Percentiles rank a stretch among this genome's conserved stretches.
Conservation (phyloP, 2,329 filamentous ascomycete species). For the Neophaeococcomyces aloes region DNA sequence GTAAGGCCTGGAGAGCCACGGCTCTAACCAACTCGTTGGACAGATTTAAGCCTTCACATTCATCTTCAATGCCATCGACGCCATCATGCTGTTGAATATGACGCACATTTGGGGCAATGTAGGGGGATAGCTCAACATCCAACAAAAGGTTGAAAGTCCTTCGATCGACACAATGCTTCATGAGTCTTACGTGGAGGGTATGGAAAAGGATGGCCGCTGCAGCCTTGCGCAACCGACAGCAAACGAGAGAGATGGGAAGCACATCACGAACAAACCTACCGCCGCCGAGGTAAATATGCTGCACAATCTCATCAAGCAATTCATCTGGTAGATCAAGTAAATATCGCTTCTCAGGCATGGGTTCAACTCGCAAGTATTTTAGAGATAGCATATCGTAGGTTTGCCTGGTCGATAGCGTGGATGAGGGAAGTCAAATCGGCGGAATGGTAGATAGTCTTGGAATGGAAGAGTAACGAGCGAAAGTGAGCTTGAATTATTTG, state of each 20-base stretch:
- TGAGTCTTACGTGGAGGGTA: neutral
- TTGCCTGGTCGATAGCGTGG: too few species aligned
- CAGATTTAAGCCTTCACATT: neutral
- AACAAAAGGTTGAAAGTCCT: slow-evolving; percentile 4
- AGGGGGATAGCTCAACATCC: neutral
- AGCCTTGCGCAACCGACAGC: slow-evolving; percentile 4
- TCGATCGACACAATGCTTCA: slow-evolving; percentile 5
- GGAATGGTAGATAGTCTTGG: too few species aligned
- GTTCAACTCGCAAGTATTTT: too few species aligned
- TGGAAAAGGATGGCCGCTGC: slow-evolving; percentile 5
- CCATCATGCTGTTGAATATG: slow-evolving; percentile 3
- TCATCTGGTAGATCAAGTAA: slow-evolving; percentile 6
- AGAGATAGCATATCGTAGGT: too few species aligned
- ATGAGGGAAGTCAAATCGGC: too few species aligned
- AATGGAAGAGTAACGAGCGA: too few species aligned
- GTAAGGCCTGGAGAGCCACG: neutral
- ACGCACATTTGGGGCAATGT: slow-evolving; percentile 11
- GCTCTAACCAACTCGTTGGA: slow-evolving; percentile 4
- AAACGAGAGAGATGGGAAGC: neutral
- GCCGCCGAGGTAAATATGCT: slow-evolving; percentile 1
- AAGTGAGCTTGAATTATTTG: too few species aligned
- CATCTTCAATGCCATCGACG: neutral
- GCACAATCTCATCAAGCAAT: slow-evolving; percentile 3
- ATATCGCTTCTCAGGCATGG: too few species aligned
- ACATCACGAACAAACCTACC: slow-evolving; percentile 3